Percentiles rank a stretch among this genome's conserved stretches.
phyloP scores from a whole-genome alignment of 768 basidiomycete genomes.

The Clavulina sp. region DNA sequence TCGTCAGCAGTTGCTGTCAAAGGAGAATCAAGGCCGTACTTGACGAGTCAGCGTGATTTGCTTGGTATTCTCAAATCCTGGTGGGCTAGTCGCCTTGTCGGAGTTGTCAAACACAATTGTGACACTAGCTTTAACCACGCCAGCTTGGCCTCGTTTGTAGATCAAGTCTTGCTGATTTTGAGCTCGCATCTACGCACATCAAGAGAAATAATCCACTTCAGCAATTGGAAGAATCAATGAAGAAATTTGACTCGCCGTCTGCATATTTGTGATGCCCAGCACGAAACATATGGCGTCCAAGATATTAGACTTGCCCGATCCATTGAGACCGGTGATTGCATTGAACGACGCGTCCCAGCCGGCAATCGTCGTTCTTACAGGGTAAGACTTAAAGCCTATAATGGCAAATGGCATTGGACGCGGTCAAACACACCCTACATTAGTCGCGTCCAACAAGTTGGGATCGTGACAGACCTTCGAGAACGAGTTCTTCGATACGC shows the following conservation, averaged over 20 bases:
- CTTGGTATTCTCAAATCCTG: constrained; percentile 57
- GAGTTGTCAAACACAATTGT: constrained; percentile 99
- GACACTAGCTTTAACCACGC: constrained; percentile 90
- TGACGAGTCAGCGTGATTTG: constrained; percentile 97
- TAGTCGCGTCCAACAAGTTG: not conserved
- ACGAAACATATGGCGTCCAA: constrained; percentile 99
- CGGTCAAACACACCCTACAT: not conserved
- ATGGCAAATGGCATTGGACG: not conserved
- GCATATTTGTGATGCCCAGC: constrained; percentile 91
- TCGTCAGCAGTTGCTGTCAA: not conserved
- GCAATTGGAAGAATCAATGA: not conserved
- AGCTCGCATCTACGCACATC: constrained; percentile 50
- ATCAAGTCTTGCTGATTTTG: constrained; percentile 94
- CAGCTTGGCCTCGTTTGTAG: constrained; percentile 97
- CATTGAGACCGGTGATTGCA: constrained; percentile 76
- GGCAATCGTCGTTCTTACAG: constrained; percentile 84
- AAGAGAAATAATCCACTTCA: not conserved
- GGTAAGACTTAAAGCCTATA: constrained; percentile 93
- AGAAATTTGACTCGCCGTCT: constrained; percentile 36
- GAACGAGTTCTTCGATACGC: constrained; percentile 88
- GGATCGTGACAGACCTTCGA: constrained; percentile 43
- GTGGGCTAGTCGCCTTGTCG: constrained; percentile 65
- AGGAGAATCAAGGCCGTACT: constrained; percentile 23
- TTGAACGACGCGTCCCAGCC: constrained; percentile 99
- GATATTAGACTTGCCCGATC: constrained; percentile 97